Evolutionary conservation across 208 protist genomes (phyloP), one percentile per base, ranked within the genome.

Genomic region (Acanthamoeba healyi): DNA sequence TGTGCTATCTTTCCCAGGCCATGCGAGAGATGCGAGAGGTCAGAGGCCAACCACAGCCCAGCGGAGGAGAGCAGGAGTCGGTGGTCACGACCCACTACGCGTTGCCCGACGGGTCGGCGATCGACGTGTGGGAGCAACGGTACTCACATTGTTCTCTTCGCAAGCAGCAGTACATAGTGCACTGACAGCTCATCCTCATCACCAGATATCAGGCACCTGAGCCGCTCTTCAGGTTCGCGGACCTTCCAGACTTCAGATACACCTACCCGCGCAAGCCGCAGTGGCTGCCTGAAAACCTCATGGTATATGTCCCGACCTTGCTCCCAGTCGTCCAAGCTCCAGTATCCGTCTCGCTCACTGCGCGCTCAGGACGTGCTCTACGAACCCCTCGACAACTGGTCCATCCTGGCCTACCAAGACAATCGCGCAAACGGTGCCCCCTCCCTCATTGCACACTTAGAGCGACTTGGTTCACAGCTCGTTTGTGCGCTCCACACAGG

Each of bases 291-390:
- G 10, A 7, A 7, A 70, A 70, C 61, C 61, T 70, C 7, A n/a
- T n/a, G n/a, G n/a, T n/a, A n/a, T n/a, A n/a, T n/a, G n/a, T n/a
- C n/a, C n/a, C n/a, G n/a, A n/a, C n/a, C n/a, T n/a, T n/a, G n/a
- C n/a, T n/a, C n/a, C n/a, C n/a, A n/a, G n/a, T n/a, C n/a, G n/a
- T n/a, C n/a, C n/a, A n/a, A n/a, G n/a, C n/a, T n/a, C n/a, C n/a
- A n/a, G n/a, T n/a, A n/a, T n/a, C n/a, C n/a, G n/a, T n/a, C n/a
- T n/a, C n/a, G n/a, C n/a, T n/a, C n/a, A n/a, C n/a, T n/a, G n/a
- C n/a, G n/a, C n/a, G n/a, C n/a, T n/a, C 61, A 70, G 61, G 61
- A 70, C 61, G 61, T 70, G 26, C 19, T 70, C 14, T 70, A 70
- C 29, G 26, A 70, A 24, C 61, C 61, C 14, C 61, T 70, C 26